Evolutionary conservation across 208 protist species (phyloP), one percentile per base, ranked within the genome.

Genomic region (Leishmania braziliensis): DNA sequence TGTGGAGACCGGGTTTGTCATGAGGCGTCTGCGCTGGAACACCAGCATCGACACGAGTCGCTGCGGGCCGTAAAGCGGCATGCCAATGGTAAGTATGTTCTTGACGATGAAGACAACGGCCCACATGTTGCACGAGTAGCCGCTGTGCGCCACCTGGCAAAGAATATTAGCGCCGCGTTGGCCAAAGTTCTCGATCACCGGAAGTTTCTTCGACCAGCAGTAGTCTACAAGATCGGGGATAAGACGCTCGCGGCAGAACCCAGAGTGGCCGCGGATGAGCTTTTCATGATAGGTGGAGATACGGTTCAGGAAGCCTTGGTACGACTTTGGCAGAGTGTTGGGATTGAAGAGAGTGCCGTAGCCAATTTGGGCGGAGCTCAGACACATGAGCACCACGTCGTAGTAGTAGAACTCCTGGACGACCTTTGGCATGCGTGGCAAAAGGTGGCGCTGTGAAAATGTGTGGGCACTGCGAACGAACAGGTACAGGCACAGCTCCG

Each of bases 51-150:
- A 84, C 51, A 92, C 78, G n/a, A 93, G 75, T 56, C 92, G 92
- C 60, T 96, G 86, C 29, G 95, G 95, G 36, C 88, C 81, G 84
- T 96, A 96, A 29, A 97, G 83, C 20, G 95, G 95, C 23, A 97
- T 75, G 50, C 91, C 92, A 62, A 97, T 90, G 26, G 74, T 87
- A 75, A 95, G 56, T 77, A 97, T 92, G 80, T 92, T 92, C 51
- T 86, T 84, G 0, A 76, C 12, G 26, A 96, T 73, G 69, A 92
- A 96, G 65, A 76, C 70, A 48, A 96, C 48, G 39, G 79, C 87
- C 84, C 85, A 95, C 36, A 50, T 70, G 86, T 96, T 96, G 87
- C 94, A 97, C 18, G 88, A 90, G 69, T 92, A 88, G 53, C 88
- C 84, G 46, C 83, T 78, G 78, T 97, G 92, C 36, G 77, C 66